A percentile compares a stretch with the other conserved stretches of the same genome.
Conservation (phyloP, 352 stramenopile species). For the Phytopythium kandeliae region DNA sequence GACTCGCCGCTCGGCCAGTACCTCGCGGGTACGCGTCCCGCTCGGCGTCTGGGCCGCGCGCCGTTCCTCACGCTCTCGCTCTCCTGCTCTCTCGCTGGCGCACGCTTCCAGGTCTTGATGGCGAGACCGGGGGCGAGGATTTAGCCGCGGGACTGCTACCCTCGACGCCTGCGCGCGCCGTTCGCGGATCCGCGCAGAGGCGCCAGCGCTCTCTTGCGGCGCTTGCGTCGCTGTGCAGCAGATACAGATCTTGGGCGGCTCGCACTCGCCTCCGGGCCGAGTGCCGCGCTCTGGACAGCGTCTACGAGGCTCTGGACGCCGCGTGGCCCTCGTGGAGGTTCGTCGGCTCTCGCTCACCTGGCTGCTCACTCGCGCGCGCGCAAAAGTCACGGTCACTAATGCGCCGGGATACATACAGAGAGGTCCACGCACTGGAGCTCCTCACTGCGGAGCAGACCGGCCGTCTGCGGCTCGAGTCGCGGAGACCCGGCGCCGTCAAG, state of each 20-base stretch:
- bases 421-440: neutral
- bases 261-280: neutral
- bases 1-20: constrained; percentile 56
- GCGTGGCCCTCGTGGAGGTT: constrained; percentile 2
- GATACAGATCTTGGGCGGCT: neutral
- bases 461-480: neutral
- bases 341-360: too few relatives aligned
- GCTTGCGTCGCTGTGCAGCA: neutral
- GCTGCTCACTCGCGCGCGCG: too few relatives aligned
- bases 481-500: neutral
- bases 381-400: too few relatives aligned
- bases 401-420: neutral
- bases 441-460: neutral
- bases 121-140: neutral
- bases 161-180: neutral
- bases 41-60: neutral
- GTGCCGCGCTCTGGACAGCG: neutral
- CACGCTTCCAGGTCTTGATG: constrained; percentile 3
- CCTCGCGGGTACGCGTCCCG: constrained; percentile 24
- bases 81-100: neutral
- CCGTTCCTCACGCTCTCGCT: too few relatives aligned
- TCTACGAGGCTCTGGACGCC: constrained; percentile 2
- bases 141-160: neutral
- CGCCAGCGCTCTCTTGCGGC: neutral
- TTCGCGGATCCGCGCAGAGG: neutral